Evolutionary conservation across 306 rosid genomes (phyloP).

Genomic region (Ormosia emarginata): DNA sequence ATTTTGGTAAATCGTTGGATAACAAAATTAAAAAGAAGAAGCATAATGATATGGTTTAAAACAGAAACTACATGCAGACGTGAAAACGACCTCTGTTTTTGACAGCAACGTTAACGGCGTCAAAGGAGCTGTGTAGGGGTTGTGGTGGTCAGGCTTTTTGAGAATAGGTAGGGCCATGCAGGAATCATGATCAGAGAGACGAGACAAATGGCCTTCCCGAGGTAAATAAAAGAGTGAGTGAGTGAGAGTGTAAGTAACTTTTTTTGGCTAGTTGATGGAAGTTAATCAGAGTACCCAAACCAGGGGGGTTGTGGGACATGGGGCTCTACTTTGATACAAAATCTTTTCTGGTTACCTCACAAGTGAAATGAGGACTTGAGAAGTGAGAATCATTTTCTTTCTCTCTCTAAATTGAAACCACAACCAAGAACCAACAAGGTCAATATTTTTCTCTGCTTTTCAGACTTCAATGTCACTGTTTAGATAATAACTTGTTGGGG

Average conservation of each 20-base stretch:
- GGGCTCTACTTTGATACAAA: background rate
- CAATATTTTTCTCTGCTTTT: background rate
- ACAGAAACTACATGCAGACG: slow-evolving; percentile 16
- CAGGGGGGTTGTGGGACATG: background rate
- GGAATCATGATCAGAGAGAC: slow-evolving; percentile 25
- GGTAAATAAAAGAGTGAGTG: background rate
- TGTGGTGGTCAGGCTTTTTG: background rate
- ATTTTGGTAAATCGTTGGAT: slow-evolving; percentile 19
- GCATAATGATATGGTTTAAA: background rate
- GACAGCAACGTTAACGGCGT: slow-evolving; percentile 34
- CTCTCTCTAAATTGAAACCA: slow-evolving; percentile 18
- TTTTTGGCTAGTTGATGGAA: background rate
- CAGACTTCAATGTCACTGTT: slow-evolving; percentile 12
- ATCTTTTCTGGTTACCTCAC: background rate
- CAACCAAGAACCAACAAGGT: background rate
- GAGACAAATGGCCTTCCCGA: slow-evolving; percentile 35
- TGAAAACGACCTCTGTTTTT: slow-evolving; percentile 1
- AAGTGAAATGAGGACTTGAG: background rate
- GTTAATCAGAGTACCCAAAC: background rate
- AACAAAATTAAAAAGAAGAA: slow-evolving; percentile 15
- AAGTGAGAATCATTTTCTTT: background rate
- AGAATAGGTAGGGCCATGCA: background rate
- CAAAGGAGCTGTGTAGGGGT: background rate
- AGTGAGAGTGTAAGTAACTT: background rate
- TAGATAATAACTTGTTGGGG: slow-evolving; percentile 15